phyloP scores from a whole-genome alignment of 257 asterid species.

The Mitragyna speciosa region DNA sequence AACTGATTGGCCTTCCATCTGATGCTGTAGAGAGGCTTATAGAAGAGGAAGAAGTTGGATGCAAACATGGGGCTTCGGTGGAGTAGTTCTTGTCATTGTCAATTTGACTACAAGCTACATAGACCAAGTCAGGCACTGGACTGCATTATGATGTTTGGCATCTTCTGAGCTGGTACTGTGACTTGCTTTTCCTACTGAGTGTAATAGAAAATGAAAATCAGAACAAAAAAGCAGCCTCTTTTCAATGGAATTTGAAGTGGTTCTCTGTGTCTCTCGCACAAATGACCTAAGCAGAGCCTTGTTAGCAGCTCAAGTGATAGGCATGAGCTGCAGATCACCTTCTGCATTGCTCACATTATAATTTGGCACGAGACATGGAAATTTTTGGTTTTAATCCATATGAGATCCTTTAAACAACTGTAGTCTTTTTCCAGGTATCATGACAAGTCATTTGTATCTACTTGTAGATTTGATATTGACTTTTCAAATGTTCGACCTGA shows the following conservation, averaged over 20 bases:
- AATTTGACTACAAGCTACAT: neutral
- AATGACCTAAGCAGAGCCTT: neutral
- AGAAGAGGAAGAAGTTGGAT: constrained; percentile 71
- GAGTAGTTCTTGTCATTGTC: constrained; percentile 5
- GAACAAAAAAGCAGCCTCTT: neutral
- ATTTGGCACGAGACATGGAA: no score
- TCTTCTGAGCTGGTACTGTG: constrained; percentile 9
- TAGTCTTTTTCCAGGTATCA: no score
- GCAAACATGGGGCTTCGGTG: constrained; percentile 38
- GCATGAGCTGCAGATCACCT: neutral
- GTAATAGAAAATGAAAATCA: neutral
- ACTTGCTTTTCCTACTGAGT: neutral
- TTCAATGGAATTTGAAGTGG: neutral
- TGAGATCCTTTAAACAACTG: no score
- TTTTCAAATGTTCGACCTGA: no score
- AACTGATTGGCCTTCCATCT: constrained; percentile 74
- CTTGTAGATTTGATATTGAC: no score
- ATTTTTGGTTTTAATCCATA: no score
- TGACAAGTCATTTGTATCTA: no score
- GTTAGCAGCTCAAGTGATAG: neutral
- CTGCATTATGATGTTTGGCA: neutral
- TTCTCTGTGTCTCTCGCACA: neutral
- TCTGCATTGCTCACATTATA: no score
- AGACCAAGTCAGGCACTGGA: neutral
- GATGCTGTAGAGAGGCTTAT: constrained; percentile 85